Base-by-base conservation (phyloP, 805 yeast genomes). In the Diddensiella transvaalensis region DNA sequence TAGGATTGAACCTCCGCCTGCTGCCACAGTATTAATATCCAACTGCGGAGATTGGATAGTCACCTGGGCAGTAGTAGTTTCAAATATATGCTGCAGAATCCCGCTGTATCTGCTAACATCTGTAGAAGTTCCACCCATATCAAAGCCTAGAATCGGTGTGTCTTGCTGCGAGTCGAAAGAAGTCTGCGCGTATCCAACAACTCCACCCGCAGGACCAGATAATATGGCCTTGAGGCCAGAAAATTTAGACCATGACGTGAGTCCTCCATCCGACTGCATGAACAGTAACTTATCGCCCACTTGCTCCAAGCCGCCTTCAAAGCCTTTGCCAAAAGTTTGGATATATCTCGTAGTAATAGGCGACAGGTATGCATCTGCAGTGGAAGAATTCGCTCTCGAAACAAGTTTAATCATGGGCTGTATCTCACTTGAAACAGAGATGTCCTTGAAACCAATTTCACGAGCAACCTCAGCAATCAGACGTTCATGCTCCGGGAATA, bases 121-220 rank as follows among this genome's bases (percentile, higher is more conserved):
- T 1, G 95, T 87, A 0, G 91, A 83, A 1, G 96, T 87, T 42
- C 96, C 96, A 43, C 96, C 96, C 90, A 87, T 85, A 65, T 87
- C 96, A 56, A 87, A 85, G 0, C 93, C 95, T 48, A 87, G 77
- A 41, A 85, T 71, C 0, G 95, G 89, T 51, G 79, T 74, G 10
- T 36, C 22, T 10, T 8, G 17, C 4, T 45, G 47, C 10, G 24
- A 35, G 44, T 70, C 73, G 62, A 75, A 87, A 52, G 96, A 86
- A 0, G 98, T 90, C 45, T 79, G 76, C 0, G 96, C 87, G 58
- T 81, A 87, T 0, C 98, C 98, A 29, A 91, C 96, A 50, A 91
- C 95, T 43, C 98, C 98, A 33, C 98, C 98, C 6, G 98, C 98
- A 2, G 98, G 98, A 2, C 98, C 98, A 1, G 96, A 87, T 30